Evolutionary conservation across 441 rosid genomes (phyloP), one percentile per base, ranked within the genome.

Genomic region (Adansonia rubrostipa): DNA sequence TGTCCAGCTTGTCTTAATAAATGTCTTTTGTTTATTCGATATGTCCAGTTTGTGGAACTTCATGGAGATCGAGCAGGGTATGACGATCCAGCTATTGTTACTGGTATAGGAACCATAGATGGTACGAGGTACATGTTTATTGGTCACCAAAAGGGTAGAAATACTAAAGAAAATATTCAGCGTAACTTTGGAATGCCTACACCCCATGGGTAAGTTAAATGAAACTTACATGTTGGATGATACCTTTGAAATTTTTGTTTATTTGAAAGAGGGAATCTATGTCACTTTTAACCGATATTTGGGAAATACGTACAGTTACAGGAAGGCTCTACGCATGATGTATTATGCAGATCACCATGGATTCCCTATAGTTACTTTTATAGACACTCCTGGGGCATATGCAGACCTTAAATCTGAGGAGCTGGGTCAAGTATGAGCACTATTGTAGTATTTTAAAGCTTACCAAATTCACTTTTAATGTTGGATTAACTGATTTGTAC

Each of bases 121-220:
- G 98, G 99, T 60, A 85, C 80, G 83, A 89, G 90, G 62, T 93
- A 89, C 80, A 92, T 96, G 99, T 94, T 96, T 78, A 91, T 92
- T 28, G 99, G 99, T 83, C 98, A 96, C 78, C 98, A 96, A 81
- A 94, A 96, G 85, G 98, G 99, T 80, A 93, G 98, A 87, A 96
- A 93, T 82, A 92, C 98, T 70, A 96, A 94, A 85, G 99, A 96
- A 79, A 92, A 91, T 82, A 93, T 94, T 57, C 85, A 86, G 86
- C 94, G 95, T 58, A 96, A 96, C 87, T 96, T 94, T 87, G 98
- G 93, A 73, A 96, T 96, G 99, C 97, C 98, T 77, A 96, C 99
- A 80, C 99, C 99, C 60, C 98, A 92, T 76, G 98, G 98, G 99
- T 94, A 92, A 76, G 92, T 70, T 53, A 44, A 47, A 33, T 76